Base-by-base conservation (phyloP, 768 basidiomycete genomes). In the Rickenella mellea region DNA sequence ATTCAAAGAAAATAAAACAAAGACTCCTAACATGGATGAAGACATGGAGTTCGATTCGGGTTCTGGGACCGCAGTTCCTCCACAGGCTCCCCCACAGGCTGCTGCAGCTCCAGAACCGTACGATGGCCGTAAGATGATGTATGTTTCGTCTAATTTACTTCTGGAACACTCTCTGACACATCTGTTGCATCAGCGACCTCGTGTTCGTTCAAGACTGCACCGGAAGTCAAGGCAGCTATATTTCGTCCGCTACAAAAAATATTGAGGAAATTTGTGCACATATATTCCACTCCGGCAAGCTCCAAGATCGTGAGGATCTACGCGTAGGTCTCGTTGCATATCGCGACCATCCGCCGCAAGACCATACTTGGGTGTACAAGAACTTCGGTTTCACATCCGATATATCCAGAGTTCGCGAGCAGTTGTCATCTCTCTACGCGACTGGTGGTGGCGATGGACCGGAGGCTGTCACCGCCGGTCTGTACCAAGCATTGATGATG, bases 171-270 rank as follows among this genome's bases (percentile, higher is more conserved):
- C 50, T 47, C 54, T 55, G 27, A 58, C 44, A 44, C 41, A 41
- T 27, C 29, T 39, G 30, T 31, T 30, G 44, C 21, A 26, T 27
- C 58, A 91, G 88, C 46, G 92, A 96, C 64, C 78, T 96, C 46
- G 91, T 92, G 35, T 96, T 96, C 66, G 77, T 96, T 15, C 88
- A 94, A 59, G 91, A 96, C 64, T 93, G 91, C 62, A 96, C 91
- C 6, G 91, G 91, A 11, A 87, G 83, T 53, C 88, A 91, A 52
- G 86, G 85, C 26, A 83, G 80, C 56, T 90, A 90, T 65, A 91
- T 90, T 50, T 73, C 84, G n/a, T 88, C 87, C 35, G 92, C 91
- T 15, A 93, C 92, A 8, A 89, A 85, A 70, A 97, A 98, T 63
- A 94, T 98, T 63, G 85, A 92, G 56, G 76, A 86, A 58, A 98